A percentile compares a stretch with the other conserved stretches of the same genome.
Evolutionary conservation across 2,329 filamentous ascomycete genomes (phyloP).

Genomic region (Arthrobotrys conoides): DNA sequence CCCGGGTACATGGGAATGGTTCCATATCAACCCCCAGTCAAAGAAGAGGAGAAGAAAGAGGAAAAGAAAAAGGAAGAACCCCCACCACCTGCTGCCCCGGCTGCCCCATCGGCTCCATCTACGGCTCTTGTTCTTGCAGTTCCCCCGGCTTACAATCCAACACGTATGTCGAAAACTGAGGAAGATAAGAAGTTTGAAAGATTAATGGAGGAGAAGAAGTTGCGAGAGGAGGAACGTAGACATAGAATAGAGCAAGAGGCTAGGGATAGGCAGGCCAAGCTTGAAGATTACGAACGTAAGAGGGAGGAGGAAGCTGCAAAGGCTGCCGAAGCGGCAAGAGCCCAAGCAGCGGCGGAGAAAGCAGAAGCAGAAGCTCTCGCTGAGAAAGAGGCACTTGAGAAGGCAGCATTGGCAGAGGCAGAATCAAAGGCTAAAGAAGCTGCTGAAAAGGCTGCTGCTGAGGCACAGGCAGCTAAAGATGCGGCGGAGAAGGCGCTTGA

Average conservation of each 20-base stretch:
- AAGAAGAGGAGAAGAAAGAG: slow-evolving; percentile 63
- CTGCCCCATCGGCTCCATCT: slow-evolving; percentile 25
- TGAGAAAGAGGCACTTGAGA: slow-evolving; percentile 47
- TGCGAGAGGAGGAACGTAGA: slow-evolving; percentile 59
- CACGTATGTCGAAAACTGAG: slow-evolving; percentile 59
- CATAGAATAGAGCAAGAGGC: slow-evolving; percentile 62
- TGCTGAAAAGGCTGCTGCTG: slow-evolving; percentile 55
- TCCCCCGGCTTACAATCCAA: slow-evolving; percentile 63
- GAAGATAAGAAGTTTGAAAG: slow-evolving; percentile 58
- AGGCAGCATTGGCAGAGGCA: slow-evolving; percentile 36
- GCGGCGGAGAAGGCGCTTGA: slow-evolving; percentile 52
- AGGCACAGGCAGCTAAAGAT: slow-evolving; percentile 64
- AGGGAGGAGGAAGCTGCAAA: slow-evolving; percentile 68
- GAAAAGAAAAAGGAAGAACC: slow-evolving; percentile 63
- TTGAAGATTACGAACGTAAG: slow-evolving; percentile 66
- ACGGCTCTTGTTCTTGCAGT: slow-evolving; percentile 63
- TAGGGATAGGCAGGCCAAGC: slow-evolving; percentile 63
- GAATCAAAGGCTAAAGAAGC: slow-evolving; percentile 41
- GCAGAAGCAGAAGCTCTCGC: slow-evolving; percentile 39
- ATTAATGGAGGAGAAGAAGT: slow-evolving; percentile 58
- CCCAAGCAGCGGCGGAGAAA: slow-evolving; percentile 30
- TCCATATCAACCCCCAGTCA: slow-evolving; percentile 57
- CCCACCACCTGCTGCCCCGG: slow-evolving; percentile 7
- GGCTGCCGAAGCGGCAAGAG: slow-evolving; percentile 55
- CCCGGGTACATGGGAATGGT: slow-evolving; percentile 55